Percentiles rank a stretch among this genome's conserved stretches.
Evolutionary conservation across 208 protist species (phyloP).

Genomic region (Naegleria gruberi): DNA sequence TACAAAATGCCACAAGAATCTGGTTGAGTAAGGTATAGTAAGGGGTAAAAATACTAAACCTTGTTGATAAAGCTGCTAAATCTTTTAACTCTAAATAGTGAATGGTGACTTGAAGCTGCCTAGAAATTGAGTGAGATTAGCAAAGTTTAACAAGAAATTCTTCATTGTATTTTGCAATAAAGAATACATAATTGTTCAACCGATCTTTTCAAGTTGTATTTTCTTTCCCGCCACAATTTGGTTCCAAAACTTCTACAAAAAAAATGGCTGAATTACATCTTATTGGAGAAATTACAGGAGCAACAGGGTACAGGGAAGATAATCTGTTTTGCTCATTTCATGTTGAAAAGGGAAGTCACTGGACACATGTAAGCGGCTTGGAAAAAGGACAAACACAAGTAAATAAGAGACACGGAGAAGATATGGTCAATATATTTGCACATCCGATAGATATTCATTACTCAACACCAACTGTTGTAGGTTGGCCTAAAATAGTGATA

Average conservation of each 20-base stretch:
- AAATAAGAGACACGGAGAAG: slow-evolving; percentile 44
- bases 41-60: too few species aligned
- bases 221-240: neutral
- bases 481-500: slow-evolving; percentile 72
- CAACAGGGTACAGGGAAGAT: slow-evolving; percentile 52
- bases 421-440: slow-evolving; percentile 54
- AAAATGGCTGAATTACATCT: slow-evolving; percentile 66
- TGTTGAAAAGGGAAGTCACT: slow-evolving; percentile 59
- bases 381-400: slow-evolving; percentile 67
- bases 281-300: slow-evolving; percentile 61
- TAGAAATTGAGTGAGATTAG: too few species aligned
- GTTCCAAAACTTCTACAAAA: neutral
- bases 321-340: slow-evolving; percentile 70
- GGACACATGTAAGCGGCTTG: slow-evolving; percentile 58
- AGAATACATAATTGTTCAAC: too few species aligned
- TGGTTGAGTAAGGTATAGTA: too few species aligned
- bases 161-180: too few species aligned
- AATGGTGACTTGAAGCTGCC: too few species aligned
- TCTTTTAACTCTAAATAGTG: too few species aligned
- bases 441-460: slow-evolving; percentile 73
- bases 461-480: slow-evolving; percentile 20
- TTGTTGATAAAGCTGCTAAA: too few species aligned
- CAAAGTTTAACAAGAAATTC: too few species aligned
- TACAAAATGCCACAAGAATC: too few species aligned
- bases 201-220: too few species aligned